Evolutionary conservation across 2,329 filamentous ascomycete genomes (phyloP), one percentile per base, ranked within the genome.

Genomic region (Cytospora leucostoma): DNA sequence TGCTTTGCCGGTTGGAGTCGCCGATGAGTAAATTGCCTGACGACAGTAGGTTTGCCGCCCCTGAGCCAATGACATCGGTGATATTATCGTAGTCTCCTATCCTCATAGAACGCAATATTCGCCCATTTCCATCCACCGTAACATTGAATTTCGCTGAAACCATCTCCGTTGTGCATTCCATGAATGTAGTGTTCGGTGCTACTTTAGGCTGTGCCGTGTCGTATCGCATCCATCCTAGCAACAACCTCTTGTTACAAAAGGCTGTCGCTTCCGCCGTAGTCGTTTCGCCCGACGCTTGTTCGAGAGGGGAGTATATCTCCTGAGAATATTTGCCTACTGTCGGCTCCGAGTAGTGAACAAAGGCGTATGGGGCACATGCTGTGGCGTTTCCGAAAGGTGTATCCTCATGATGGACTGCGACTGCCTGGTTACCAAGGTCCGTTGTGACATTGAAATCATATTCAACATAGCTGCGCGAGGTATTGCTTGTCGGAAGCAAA

Each of bases 61-160:
- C 32, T 0, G 68, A 67, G 0, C 65, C 63, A 0, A 62, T 6
- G 15, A 74, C 70, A 7, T 64, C 68, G n/a, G 74, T 50, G 0
- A 52, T 65, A 0, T 37, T 2, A 1, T 64, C 55, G 1, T 73
- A 35, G 0, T 71, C 33, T 3, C 67, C 68, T 0, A 65, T 66
- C 17, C 54, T 56, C 0, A 66, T 37, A 2, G 74, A 70, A 0
- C 62, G 66, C 0, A 72, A 12, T 0, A 79, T 64, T 17, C 71
- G 62, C 0, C 76, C 76, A 0, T 50, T 2, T 0, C 32, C 0
- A 32, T 77, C 72, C 1, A 77, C 64, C 0, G 71, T 71, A 1
- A 78, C 62, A 4, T 77, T 68, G 66, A 79, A 78, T 53, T 71
- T 67, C 0, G 72, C 74, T 0, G 74, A 75, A n/a, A 71, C 56